phyloP scores from a whole-genome alignment of 2,329 filamentous ascomycete genomes.

The Botrytis porri region DNA sequence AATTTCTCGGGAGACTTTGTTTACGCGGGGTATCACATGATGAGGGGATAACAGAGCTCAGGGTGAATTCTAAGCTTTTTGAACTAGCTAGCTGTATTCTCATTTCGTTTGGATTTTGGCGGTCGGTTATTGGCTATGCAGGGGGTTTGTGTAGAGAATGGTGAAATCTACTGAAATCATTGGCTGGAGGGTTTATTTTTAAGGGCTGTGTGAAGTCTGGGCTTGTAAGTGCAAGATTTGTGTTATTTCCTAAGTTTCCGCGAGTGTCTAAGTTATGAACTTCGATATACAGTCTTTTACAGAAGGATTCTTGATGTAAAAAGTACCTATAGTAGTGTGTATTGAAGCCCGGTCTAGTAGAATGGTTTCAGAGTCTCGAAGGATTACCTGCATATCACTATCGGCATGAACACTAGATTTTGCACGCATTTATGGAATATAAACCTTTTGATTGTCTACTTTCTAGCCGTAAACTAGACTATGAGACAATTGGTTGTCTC shows the following conservation, averaged over 20 bases:
- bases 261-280: too few relatives aligned
- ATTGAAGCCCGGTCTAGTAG: rapidly evolving
- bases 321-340: not conserved
- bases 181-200: not conserved
- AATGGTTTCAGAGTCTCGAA: not conserved
- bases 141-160: not conserved
- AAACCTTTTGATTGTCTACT: not conserved
- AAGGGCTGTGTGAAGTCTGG: not conserved
- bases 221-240: not conserved
- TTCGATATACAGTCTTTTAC: too few relatives aligned
- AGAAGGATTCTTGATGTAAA: not conserved
- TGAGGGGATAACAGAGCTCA: not conserved
- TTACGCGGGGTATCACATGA: not conserved
- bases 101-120: not conserved
- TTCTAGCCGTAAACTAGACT: not conserved
- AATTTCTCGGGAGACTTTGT: not conserved
- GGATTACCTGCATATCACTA: not conserved
- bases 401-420: not conserved
- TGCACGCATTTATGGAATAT: not conserved
- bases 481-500: not conserved
- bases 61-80: not conserved
- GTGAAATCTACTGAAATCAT: rapidly evolving
- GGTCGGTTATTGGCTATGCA: not conserved
- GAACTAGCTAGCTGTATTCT: not conserved
- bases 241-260: not conserved